A percentile compares a stretch with the other conserved stretches of the same genome.
These are phyloP conservation scores for Kwoniella heveanensis DNA, from an alignment of 768 basidiomycete species.

Conservation along the genomic window DNA sequence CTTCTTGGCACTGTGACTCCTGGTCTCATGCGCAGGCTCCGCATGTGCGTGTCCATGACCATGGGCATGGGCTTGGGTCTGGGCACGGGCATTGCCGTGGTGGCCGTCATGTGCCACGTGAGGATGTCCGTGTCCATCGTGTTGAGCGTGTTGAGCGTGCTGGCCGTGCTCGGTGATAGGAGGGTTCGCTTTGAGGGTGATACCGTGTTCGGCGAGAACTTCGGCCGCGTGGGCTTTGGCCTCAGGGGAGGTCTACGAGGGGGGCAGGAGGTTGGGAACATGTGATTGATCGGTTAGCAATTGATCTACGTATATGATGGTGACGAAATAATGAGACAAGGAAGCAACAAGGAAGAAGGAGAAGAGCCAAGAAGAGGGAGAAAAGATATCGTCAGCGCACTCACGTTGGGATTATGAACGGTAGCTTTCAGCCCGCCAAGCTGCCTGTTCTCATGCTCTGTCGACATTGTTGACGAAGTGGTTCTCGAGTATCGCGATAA, in stretches of 20 bases:
- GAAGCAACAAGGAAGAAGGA: too few relatives aligned
- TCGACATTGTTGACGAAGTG: slow-evolving; percentile 6
- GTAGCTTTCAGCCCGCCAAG: slow-evolving; percentile 33
- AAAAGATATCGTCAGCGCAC: neutral
- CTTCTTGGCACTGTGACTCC: slow-evolving; percentile 1
- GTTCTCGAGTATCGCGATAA: too few relatives aligned
- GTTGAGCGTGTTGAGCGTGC: neutral
- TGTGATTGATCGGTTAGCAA: too few relatives aligned
- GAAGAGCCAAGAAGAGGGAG: too few relatives aligned
- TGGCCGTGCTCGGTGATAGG: neutral
- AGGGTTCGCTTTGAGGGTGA: slow-evolving; percentile 7
- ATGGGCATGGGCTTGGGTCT: neutral
- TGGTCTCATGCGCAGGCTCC: neutral
- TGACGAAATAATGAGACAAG: too few relatives aligned
- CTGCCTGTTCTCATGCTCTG: slow-evolving; percentile 22
- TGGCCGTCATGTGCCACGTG: slow-evolving; percentile 7
- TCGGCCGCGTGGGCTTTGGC: slow-evolving; percentile 28
- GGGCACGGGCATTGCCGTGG: slow-evolving; percentile 2
- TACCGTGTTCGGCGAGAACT: slow-evolving; percentile 18
- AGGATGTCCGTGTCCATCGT: slow-evolving; percentile 5
- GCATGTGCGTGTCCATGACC: neutral
- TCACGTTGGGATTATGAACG: slow-evolving; percentile 32
- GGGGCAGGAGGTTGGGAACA: too few relatives aligned
- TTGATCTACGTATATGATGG: too few relatives aligned
- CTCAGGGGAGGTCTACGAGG: slow-evolving; percentile 22